Evolutionary conservation across 2,329 filamentous ascomycete genomes (phyloP).

Genomic region (Aspergillus sp.): DNA sequence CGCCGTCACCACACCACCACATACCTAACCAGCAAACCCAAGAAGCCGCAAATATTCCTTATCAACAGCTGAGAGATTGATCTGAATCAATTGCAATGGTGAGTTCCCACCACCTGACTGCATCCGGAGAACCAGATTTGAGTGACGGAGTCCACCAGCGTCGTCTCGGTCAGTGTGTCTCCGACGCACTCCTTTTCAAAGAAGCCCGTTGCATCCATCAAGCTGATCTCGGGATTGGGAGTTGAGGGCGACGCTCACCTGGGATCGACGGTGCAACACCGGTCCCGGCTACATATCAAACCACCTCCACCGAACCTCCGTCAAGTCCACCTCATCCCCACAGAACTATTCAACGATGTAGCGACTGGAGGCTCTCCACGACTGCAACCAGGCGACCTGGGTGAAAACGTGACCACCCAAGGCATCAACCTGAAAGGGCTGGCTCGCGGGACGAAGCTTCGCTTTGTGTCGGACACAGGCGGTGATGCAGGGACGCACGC

Average conservation of each 20-base stretch:
- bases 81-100: no score
- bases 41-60: no score
- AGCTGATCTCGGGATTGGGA: constrained; percentile 6
- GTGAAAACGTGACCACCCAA: constrained; percentile 13
- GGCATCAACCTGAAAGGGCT: constrained; percentile 9
- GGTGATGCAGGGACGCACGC: background rate
- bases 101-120: no score
- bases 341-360: constrained; percentile 1
- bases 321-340: constrained; percentile 9
- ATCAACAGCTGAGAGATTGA: no score
- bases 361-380: background rate
- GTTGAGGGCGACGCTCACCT: constrained; percentile 13
- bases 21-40: no score
- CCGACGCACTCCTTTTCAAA: constrained; percentile 9
- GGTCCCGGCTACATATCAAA: constrained; percentile 2
- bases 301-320: constrained; percentile 10
- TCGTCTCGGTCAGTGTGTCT: background rate
- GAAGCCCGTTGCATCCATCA: constrained; percentile 2
- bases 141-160: background rate
- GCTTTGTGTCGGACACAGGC: constrained; percentile 1
- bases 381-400: constrained; percentile 1
- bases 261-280: constrained; percentile 12
- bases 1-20: no score
- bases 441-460: constrained; percentile 4
- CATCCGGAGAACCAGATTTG: no score